Evolutionary conservation across 352 stramenopile genomes (phyloP).

Genomic region (Globisporangium cederbergense): DNA sequence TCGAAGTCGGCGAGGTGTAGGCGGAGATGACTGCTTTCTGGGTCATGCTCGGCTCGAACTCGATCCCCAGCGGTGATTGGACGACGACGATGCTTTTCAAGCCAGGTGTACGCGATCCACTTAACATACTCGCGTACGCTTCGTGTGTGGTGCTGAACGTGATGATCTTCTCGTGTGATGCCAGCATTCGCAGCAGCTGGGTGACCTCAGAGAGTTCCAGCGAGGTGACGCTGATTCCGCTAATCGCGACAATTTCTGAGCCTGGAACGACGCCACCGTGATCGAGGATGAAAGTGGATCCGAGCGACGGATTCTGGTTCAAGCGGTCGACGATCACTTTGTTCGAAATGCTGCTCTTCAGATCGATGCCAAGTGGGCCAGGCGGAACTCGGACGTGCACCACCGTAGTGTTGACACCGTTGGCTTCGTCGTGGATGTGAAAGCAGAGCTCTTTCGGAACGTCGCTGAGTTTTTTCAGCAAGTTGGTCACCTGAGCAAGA

Average conservation of each 20-base stretch:
- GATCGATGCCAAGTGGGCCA: conserved; percentile 50
- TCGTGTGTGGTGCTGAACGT: conserved; percentile 46
- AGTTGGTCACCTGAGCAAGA: conserved; percentile 28
- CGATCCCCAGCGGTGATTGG: conserved; percentile 25
- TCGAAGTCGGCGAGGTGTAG: conserved; percentile 8
- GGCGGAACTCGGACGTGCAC: conserved; percentile 36
- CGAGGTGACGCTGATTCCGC: conserved; percentile 39
- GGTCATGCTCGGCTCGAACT: conserved; percentile 24
- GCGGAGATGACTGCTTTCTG: conserved; percentile 22
- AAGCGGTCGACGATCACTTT: conserved; percentile 43
- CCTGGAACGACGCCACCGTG: conserved; percentile 44
- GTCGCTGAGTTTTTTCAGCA: conserved; percentile 48
- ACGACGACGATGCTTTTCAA: conserved; percentile 21
- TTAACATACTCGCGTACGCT: conserved; percentile 36
- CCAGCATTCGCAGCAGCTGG: conserved; percentile 34
- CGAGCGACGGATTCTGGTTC: conserved; percentile 30
- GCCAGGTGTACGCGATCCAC: conserved; percentile 8
- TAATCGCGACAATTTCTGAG: conserved; percentile 47
- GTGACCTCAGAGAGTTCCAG: conserved; percentile 35
- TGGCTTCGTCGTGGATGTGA: conserved; percentile 9
- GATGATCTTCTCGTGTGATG: conserved; percentile 46
- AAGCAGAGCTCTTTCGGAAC: conserved; percentile 40
- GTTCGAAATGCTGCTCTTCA: conserved; percentile 39
- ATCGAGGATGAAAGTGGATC: conserved; percentile 36
- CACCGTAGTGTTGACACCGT: conserved; percentile 22